Conservation (phyloP, 371 early-diverging fungal genomes). For the Mortierella sp. region DNA sequence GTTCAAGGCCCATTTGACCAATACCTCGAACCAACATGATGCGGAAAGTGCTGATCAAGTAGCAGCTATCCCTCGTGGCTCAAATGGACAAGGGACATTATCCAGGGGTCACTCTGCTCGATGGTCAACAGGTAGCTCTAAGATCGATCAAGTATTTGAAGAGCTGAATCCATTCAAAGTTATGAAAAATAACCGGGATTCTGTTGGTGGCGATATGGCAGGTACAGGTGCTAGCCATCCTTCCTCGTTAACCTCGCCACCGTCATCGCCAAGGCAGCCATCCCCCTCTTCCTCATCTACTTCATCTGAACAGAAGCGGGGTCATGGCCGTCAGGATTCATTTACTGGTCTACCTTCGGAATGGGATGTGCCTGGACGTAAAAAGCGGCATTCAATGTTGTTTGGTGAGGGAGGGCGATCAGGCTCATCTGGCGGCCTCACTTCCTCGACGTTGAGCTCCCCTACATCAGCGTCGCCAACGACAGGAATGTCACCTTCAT, state of each 20-base stretch:
- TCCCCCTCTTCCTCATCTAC: slow-evolving; percentile 6
- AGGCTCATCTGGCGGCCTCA: slow-evolving; percentile 12
- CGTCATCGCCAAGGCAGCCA: not conserved
- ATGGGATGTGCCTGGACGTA: slow-evolving; percentile 43
- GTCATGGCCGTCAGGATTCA: slow-evolving; percentile 33
- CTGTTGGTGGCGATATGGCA: not conserved
- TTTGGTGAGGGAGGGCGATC: slow-evolving; percentile 35
- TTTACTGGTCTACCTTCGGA: slow-evolving; percentile 43
- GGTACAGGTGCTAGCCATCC: not conserved
- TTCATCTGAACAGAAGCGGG: not conserved
- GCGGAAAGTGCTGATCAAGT: no score
- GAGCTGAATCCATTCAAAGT: slow-evolving; percentile 38
- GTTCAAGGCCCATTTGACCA: no score
- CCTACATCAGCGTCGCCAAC: slow-evolving; percentile 12
- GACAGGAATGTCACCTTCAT: slow-evolving; percentile 1
- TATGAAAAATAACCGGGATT: slow-evolving; percentile 22
- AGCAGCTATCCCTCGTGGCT: no score
- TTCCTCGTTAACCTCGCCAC: not conserved
- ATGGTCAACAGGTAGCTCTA: slow-evolving; percentile 27
- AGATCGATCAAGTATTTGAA: slow-evolving; percentile 39
- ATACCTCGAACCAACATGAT: no score
- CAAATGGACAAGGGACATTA: no score
- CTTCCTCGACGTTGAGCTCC: slow-evolving; percentile 2
- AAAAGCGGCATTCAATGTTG: slow-evolving; percentile 44
- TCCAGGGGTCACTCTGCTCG: slow-evolving; percentile 2